These are phyloP conservation scores for Clarkia xantiana DNA, from an alignment of 345 rosid genomes.

Conservation along the genomic window DNA sequence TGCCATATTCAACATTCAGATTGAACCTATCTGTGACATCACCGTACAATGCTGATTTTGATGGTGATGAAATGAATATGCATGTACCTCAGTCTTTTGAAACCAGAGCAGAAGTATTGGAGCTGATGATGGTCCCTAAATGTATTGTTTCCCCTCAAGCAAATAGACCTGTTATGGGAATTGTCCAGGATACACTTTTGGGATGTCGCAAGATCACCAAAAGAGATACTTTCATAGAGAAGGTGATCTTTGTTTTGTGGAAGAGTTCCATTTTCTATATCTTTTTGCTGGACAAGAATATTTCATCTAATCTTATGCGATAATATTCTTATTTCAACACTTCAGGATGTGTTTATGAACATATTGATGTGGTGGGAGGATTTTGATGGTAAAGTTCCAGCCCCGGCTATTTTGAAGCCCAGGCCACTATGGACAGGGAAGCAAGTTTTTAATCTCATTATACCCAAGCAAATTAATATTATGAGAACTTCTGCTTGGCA, in stretches of 20 bases:
- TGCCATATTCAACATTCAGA: conserved; percentile 96
- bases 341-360: conserved; percentile 96
- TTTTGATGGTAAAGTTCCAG: conserved; percentile 94
- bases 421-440: conserved; percentile 99
- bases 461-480: conserved; percentile 94
- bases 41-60: conserved; percentile 98
- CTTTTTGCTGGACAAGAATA: not conserved
- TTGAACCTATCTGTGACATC: conserved; percentile 88
- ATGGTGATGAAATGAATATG: conserved; percentile 99
- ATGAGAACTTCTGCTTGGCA: conserved; percentile 89
- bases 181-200: conserved; percentile 90
- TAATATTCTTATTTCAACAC: not conserved
- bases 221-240: conserved; percentile 95
- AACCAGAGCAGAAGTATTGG: conserved; percentile 94
- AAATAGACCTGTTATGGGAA: conserved; percentile 97
- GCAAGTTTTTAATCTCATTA: conserved; percentile 92
- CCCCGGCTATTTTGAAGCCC: conserved; percentile 87
- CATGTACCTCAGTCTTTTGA: conserved; percentile 94
- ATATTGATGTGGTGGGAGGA: conserved; percentile 99
- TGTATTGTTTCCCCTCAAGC: conserved; percentile 97
- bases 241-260: conserved; percentile 29
- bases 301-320: not conserved
- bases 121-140: conserved; percentile 98
- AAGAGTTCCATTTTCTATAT: not conserved
- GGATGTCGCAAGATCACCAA: conserved; percentile 97